Base-by-base conservation (phyloP, 176 grass and related monocot species). In the Rhynchospora breviuscula region DNA sequence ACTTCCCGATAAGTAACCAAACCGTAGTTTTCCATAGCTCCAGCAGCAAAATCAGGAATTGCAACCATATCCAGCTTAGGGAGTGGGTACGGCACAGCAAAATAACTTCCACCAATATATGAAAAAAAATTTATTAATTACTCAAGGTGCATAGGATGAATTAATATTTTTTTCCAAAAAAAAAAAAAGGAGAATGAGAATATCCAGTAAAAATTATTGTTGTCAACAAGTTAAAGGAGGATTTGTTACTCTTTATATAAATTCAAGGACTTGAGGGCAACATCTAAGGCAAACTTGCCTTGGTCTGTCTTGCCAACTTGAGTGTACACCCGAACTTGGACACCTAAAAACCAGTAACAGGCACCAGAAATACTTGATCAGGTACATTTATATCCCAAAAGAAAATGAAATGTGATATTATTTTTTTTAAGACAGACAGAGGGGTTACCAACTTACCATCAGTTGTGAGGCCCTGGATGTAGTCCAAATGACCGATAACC, bases 11-110 rank as follows among this genome's bases (percentile, higher is more conserved):
- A 98, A 78, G 91, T 93, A 49, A 98, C 89, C 71, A 98, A 82
- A 78, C 95, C 95, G 43, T 87, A 98, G 89, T 98, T 98, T 78
- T 98, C 95, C 92, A 98, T 98, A 49, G 95, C 95, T 70, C 95
- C 89, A 59, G 86, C 48, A 75, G 92, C 87, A 89, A 98, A 95
- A 91, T 98, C 91, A 78, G 92, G 92, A 64, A 98, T 93, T 46
- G 87, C 92, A 65, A 93, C 85, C 95, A 95, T 98, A 88, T 98
- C 95, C 90, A 98, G 82, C 73, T 98, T 98, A 44, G 90, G 92
- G 78, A 98, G 95, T 17, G 95, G 89, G 88, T 91, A 98, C 69
- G 89, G 89, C 47, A 90, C 89, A n/a, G 67, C 86, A 88, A 98
- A 95, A 85, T 98, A 98, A 81, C 95, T 98, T 86, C 48, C 86